These are phyloP conservation scores for Sungouiozyma intestinalis DNA, from an alignment of 805 yeast genomes.

Conservation along the genomic window DNA sequence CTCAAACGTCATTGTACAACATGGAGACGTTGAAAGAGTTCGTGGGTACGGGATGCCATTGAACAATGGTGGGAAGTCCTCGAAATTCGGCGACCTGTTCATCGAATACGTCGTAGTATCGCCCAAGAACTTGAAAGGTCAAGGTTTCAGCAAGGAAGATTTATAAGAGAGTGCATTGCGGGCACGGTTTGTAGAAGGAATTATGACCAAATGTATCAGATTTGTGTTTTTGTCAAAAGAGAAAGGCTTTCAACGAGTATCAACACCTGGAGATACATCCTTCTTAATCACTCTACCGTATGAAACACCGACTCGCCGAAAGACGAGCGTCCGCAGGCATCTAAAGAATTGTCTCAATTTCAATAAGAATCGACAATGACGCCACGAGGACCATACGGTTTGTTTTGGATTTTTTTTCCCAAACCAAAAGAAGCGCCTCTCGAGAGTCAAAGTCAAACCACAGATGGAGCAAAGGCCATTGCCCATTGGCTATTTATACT, in stretches of 20 bases:
- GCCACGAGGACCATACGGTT: slow-evolving; percentile 25
- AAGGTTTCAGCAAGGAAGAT: slow-evolving; percentile 12
- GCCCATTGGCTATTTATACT: too few relatives aligned
- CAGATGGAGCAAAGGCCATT: too few relatives aligned
- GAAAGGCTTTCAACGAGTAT: slow-evolving; percentile 24
- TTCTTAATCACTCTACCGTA: slow-evolving; percentile 24
- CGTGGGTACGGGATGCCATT: slow-evolving; percentile 81
- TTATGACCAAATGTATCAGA: slow-evolving; percentile 31
- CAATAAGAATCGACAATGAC: slow-evolving; percentile 16
- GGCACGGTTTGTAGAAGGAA: slow-evolving; percentile 22
- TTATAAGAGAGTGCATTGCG: slow-evolving; percentile 7
- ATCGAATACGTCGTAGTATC: slow-evolving; percentile 39
- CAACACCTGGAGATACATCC: slow-evolving; percentile 33
- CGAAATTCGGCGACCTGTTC: slow-evolving; percentile 42
- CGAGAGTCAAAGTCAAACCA: too few relatives aligned
- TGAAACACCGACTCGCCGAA: not conserved
- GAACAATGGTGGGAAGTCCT: slow-evolving; percentile 14
- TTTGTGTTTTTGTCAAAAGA: slow-evolving; percentile 15
- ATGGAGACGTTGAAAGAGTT: slow-evolving; percentile 65
- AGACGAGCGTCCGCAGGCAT: slow-evolving; percentile 11
- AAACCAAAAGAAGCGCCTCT: too few relatives aligned
- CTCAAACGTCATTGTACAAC: slow-evolving; percentile 40
- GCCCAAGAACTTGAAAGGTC: slow-evolving; percentile 24
- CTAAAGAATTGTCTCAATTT: slow-evolving; percentile 13
- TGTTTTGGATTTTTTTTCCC: not conserved